Evolutionary conservation across 768 basidiomycete genomes (phyloP).

Genomic region (Russula compacta): DNA sequence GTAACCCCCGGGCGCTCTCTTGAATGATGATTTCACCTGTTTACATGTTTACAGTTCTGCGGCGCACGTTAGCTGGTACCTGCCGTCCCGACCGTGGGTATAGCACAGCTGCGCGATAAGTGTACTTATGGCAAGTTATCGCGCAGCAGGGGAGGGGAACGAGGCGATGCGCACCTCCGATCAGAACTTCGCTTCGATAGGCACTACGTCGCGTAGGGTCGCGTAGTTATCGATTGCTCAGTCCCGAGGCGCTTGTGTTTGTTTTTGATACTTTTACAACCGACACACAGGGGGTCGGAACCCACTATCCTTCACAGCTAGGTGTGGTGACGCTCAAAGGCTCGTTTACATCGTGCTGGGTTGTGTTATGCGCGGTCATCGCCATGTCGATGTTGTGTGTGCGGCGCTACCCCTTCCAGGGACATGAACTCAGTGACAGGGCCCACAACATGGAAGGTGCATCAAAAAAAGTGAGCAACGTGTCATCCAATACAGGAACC

Average conservation of each 20-base stretch:
- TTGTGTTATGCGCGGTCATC: neutral
- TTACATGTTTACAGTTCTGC: neutral
- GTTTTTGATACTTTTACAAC: neutral
- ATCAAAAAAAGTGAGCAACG: neutral
- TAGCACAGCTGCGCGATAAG: neutral
- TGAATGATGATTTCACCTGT: neutral
- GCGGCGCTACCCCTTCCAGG: neutral
- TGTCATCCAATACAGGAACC: neutral
- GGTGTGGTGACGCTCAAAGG: neutral
- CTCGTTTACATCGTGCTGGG: neutral
- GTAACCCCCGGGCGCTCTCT: neutral
- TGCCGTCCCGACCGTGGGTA: neutral
- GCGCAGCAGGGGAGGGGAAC: too few relatives aligned
- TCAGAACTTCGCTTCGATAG: too few relatives aligned
- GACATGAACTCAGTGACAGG: neutral
- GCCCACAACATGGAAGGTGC: neutral
- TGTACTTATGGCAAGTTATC: neutral
- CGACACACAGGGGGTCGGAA: neutral
- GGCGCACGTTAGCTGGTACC: neutral
- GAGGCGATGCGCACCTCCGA: too few relatives aligned
- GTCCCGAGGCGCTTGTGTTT: too few relatives aligned
- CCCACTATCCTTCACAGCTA: neutral
- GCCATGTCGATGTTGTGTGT: neutral
- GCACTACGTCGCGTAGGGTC: too few relatives aligned
- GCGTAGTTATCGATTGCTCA: too few relatives aligned